A percentile compares a stretch with the other conserved stretches of the same genome.
These are phyloP conservation scores for Pythium periplocum DNA, from an alignment of 352 stramenopile species.

Conservation along the genomic window DNA sequence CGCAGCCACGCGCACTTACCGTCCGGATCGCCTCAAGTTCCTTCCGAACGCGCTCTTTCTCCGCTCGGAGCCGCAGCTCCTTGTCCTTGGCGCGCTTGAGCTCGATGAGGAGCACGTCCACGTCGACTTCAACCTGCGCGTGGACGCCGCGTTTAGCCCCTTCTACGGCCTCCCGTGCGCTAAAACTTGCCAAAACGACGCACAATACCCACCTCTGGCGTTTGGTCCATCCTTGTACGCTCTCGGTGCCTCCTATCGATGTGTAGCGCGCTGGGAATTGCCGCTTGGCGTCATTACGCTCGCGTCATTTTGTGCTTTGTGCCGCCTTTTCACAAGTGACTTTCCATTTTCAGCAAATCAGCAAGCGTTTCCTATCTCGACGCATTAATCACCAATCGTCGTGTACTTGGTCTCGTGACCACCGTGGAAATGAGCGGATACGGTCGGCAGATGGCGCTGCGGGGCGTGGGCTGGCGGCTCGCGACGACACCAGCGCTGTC, in stretches of 20 bases:
- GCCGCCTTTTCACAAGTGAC: slow-evolving; percentile 3
- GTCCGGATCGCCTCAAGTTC: slow-evolving; percentile 42
- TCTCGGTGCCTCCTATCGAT: no score
- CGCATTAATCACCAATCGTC: no score
- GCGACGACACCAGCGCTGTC: not conserved
- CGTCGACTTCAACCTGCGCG: slow-evolving; percentile 31
- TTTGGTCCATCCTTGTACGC: no score
- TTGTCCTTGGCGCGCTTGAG: slow-evolving; percentile 50
- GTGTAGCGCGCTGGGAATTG: no score
- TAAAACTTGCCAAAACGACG: no score
- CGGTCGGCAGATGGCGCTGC: slow-evolving; percentile 3
- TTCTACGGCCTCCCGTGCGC: no score
- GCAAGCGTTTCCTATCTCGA: no score
- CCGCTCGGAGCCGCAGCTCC: slow-evolving; percentile 53
- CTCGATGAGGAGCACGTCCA: slow-evolving; percentile 52
- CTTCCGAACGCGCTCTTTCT: slow-evolving; percentile 61
- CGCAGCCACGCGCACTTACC: slow-evolving; percentile 13
- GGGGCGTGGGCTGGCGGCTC: slow-evolving; percentile 18
- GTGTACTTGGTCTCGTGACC: no score
- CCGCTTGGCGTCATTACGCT: no score
- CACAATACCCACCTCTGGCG: no score
- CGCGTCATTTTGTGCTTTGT: not conserved
- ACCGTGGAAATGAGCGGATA: no score
- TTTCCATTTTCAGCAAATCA: slow-evolving; percentile 16
- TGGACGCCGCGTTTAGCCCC: not conserved